Evolutionary conservation across 208 protist species (phyloP).

Genomic region (Balamuthia mandrillaris): DNA sequence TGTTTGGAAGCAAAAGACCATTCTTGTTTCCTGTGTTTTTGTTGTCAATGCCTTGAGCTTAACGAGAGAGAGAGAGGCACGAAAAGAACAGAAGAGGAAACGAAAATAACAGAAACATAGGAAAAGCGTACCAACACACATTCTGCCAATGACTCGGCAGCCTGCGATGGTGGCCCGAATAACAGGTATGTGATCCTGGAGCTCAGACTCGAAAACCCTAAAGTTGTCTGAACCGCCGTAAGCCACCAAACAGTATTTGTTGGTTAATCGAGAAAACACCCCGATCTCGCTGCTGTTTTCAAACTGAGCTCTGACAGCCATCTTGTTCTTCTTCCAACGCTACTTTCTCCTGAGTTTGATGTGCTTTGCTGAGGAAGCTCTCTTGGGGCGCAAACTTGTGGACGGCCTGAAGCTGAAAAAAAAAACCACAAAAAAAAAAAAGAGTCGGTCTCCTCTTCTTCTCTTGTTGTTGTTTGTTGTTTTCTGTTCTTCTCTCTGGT

Average conservation of each 20-base stretch:
- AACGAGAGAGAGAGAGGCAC: background rate
- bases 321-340: background rate
- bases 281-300: conserved; percentile 99
- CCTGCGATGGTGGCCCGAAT: conserved; percentile 94
- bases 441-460: too few relatives aligned
- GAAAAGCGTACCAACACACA: conserved; percentile 80
- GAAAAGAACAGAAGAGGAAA: background rate
- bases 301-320: conserved; percentile 86
- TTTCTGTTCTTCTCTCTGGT: too few relatives aligned
- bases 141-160: conserved; percentile 92
- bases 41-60: background rate
- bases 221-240: conserved; percentile 96
- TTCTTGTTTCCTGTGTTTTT: conserved; percentile 86
- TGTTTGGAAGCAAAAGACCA: conserved; percentile 96
- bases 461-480: too few relatives aligned
- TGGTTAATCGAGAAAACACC: conserved; percentile 98
- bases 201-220: conserved; percentile 96
- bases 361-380: too few relatives aligned
- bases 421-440: too few relatives aligned
- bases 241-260: conserved; percentile 97
- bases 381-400: too few relatives aligned
- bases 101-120: background rate
- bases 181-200: conserved; percentile 97
- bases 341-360: background rate
- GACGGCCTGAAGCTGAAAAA: too few relatives aligned